These are phyloP conservation scores for Noccaea bulbosa DNA, from an alignment of 345 rosid genomes.

Conservation along the genomic window DNA sequence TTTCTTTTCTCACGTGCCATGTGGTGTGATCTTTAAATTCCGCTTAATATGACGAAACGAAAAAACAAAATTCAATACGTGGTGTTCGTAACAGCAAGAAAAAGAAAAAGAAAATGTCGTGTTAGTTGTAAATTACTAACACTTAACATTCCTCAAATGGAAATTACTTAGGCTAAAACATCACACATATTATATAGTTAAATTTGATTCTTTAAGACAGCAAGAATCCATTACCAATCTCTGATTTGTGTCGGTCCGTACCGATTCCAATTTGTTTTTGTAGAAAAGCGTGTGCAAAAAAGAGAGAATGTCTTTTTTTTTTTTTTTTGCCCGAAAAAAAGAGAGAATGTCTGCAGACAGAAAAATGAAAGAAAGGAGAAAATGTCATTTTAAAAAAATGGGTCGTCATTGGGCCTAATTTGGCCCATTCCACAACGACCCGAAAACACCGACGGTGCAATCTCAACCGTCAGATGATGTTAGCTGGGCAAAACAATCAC, in stretches of 20 bases:
- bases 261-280: not conserved
- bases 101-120: not conserved
- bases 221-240: not conserved
- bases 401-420: slow-evolving; percentile 18
- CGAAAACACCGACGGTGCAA: not conserved
- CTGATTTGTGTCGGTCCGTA: slow-evolving; percentile 37
- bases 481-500: slow-evolving; percentile 6
- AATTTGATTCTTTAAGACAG: not conserved
- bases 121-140: slow-evolving; percentile 16
- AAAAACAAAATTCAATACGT: not conserved
- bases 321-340: no score
- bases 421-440: not conserved
- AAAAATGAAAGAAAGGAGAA: not conserved
- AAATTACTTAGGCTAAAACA: not conserved
- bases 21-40: slow-evolving; percentile 36
- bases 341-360: not conserved
- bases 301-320: not conserved
- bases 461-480: not conserved
- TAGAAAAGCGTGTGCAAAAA: not conserved
- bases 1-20: slow-evolving; percentile 42
- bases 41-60: not conserved
- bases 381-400: not conserved
- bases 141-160: slow-evolving; percentile 3
- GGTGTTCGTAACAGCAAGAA: not conserved
- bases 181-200: not conserved